Evolutionary conservation across 495 filamentous ascomycete species (phyloP), one percentile per base, ranked within the genome.

Genomic region (Cercophora samala): DNA sequence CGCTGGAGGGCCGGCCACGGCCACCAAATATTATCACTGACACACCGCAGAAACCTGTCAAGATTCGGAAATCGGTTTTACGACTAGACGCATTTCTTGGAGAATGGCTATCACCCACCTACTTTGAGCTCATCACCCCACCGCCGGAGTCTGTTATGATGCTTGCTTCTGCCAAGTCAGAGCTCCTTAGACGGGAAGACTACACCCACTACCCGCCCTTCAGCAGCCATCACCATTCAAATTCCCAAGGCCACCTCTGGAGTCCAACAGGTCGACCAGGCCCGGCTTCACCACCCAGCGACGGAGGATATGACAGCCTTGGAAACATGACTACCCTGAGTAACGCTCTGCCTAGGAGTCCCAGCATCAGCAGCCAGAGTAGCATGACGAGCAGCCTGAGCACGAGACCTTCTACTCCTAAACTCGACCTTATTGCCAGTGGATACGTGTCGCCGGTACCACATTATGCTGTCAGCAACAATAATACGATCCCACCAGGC

Each of bases 91-190:
- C 96, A 0, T 96, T 93, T 74, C 84, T 98, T 3, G 96, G 96
- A 18, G 95, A 99, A 80, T 99, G 95, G 95, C 82, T 98, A 54
- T 90, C 89, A 4, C 91, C 92, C 4, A 89, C 92, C 72, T 99
- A 99, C 73, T 99, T 91, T 72, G 93, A 94, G 54, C 82, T 89
- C 37, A 97, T 98, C 71, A 93, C 90, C 11, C 92, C 93, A 2
- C 95, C 95, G 17, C 96, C 95, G 2, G 84, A 85, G 56, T 93
- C 92, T 2, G 85, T 89, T 18, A 86, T 93, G 77, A 93, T 99
- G 91, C 83, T 97, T 1, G 89, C 90, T 18, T 85, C 84, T 13
- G 93, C 95, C 13, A 98, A 97, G 77, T 90, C 89, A 5, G 92
- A 96, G 69, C 77, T 97, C 5, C 80, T 96, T 15, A 86, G 89